Evolutionary conservation across 2,329 filamentous ascomycete genomes (phyloP), one percentile per base, ranked within the genome.

Genomic region (Colletotrichum plurivorum): DNA sequence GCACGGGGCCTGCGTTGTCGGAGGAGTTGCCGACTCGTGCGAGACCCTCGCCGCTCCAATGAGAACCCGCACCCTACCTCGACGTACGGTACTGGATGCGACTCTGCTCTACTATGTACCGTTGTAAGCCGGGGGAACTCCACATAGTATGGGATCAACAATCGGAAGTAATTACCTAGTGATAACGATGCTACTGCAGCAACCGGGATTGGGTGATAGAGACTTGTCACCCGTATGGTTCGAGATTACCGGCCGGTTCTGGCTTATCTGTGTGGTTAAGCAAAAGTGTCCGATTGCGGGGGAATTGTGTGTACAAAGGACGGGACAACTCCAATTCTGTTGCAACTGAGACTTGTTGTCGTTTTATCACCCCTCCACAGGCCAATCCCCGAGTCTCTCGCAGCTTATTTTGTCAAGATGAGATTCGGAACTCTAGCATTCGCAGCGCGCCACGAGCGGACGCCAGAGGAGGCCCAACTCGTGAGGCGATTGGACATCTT

Each of bases 401-500:
- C 15, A 56, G 16, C 62, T 54, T 36, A 12, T 43, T 48, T 27
- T 31, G 48, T 49, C 49, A 51, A 45, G 20, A 59, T 69, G 60
- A 65, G 48, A 15, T 45, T 69, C 20, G 61, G 66, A n/a, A 69
- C 41, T 18, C 61, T 69, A n/a, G 61, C 66, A 41, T 68, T 69
- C n/a, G 49, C 66, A 61, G 61, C 61, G 15, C 66, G 66, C 41
- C 66, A 69, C 43, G 61, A 69, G 61, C 66, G 66, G 22, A 69
- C 66, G 25, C 54, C 66, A 31, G 66, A 69, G 61, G 66, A 69
- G 20, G 53, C 48, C 10, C 58, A 55, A 22, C 66, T 69, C 25
- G 61, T 69, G 25, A 64, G 61, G 18, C 52, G 63, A 22, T 20
- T 73, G 51, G 71, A 73, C 22, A 53, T 73, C 4, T 73, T 73